These are phyloP conservation scores for Neocucurbitaria cava DNA, from an alignment of 2,329 filamentous ascomycete genomes.

Conservation along the genomic window DNA sequence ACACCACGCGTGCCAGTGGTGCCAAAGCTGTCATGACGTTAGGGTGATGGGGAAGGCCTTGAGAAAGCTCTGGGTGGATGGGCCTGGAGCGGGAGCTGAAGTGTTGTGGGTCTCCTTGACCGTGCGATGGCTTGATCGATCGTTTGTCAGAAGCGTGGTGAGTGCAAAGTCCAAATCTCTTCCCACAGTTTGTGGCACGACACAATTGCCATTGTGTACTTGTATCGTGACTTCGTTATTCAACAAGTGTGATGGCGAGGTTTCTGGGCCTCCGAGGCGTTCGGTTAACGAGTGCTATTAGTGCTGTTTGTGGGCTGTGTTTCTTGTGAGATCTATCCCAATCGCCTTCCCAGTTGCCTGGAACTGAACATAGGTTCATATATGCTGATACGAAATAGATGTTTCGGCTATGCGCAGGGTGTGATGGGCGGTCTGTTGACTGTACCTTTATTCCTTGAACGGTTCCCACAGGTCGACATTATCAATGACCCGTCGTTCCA, in stretches of 20 bases:
- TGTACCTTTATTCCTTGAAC: slow-evolving; percentile 64
- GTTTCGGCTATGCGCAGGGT: slow-evolving; percentile 69
- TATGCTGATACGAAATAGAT: slow-evolving; percentile 35
- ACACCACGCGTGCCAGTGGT: too few relatives aligned
- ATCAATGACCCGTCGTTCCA: slow-evolving; percentile 25
- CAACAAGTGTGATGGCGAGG: slow-evolving; percentile 20
- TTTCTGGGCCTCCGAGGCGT: slow-evolving; percentile 32
- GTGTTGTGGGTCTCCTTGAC: not conserved
- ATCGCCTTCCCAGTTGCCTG: not conserved
- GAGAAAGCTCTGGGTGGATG: not conserved
- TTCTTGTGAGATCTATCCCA: slow-evolving; percentile 37
- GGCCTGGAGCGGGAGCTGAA: not conserved
- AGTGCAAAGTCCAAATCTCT: not conserved
- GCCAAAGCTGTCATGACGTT: not conserved
- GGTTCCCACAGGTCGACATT: slow-evolving; percentile 37
- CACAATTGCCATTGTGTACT: not conserved
- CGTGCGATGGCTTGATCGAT: not conserved
- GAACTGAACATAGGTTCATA: not conserved
- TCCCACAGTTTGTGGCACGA: not conserved
- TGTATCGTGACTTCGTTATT: not conserved
- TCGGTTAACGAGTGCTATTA: slow-evolving; percentile 29
- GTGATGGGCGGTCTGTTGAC: slow-evolving; percentile 75
- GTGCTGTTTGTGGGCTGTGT: slow-evolving; percentile 34
- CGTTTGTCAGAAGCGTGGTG: not conserved
- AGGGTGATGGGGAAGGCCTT: not conserved